Conservation (phyloP, 2,329 filamentous ascomycete genomes). For the Alternaria sp. region DNA sequence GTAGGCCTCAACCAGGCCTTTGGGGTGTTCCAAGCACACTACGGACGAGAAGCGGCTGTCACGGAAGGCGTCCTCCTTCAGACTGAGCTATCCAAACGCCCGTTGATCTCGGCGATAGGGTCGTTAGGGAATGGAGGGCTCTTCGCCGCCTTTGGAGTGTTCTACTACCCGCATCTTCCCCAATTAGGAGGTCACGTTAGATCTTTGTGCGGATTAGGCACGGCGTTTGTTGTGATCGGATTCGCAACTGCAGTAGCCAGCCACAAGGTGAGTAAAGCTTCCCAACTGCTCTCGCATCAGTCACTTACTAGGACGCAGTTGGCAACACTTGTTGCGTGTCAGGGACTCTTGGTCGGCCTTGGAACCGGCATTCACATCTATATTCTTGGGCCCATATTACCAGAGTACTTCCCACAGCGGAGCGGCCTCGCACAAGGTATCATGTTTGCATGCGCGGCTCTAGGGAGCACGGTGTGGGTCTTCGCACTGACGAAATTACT, state of each 20-base stretch:
- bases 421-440: slow-evolving; percentile 44
- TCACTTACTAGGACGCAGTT: slow-evolving; percentile 15
- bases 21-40: slow-evolving; percentile 29
- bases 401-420: slow-evolving; percentile 58
- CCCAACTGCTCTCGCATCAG: background rate
- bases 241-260: slow-evolving; percentile 20
- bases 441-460: slow-evolving; percentile 19
- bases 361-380: slow-evolving; percentile 56
- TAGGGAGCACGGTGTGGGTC: slow-evolving; percentile 22
- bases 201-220: slow-evolving; percentile 19
- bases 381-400: slow-evolving; percentile 54
- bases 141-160: slow-evolving; percentile 20
- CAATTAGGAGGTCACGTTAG: slow-evolving; percentile 23
- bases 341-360: slow-evolving; percentile 53
- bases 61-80: slow-evolving; percentile 16
- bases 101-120: slow-evolving; percentile 25
- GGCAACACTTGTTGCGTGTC: slow-evolving; percentile 54
- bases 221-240: slow-evolving; percentile 19
- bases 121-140: slow-evolving; percentile 28
- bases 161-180: slow-evolving; percentile 27
- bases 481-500: slow-evolving; percentile 49
- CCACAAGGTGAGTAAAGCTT: slow-evolving; percentile 17
- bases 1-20: slow-evolving; percentile 25
- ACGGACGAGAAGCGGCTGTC: slow-evolving; percentile 20
- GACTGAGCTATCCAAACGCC: slow-evolving; percentile 13